phyloP scores from a whole-genome alignment of 2,329 filamentous ascomycete genomes.

The Karstenula rhodostoma region DNA sequence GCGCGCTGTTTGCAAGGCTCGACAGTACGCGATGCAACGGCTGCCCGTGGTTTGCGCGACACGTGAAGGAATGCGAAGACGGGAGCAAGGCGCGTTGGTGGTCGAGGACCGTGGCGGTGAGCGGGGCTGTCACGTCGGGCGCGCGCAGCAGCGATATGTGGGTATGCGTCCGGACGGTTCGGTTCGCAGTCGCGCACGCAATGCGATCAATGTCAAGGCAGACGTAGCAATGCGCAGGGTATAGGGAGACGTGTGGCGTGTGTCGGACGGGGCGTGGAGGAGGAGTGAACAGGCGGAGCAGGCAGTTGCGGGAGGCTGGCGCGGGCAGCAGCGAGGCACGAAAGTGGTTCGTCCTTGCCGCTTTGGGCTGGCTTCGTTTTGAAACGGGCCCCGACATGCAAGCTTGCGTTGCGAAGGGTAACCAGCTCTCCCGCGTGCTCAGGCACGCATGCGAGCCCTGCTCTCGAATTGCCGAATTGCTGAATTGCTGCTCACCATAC shows the following conservation, averaged over 20 bases:
- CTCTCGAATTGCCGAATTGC: too few relatives aligned
- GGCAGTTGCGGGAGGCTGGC: constrained; percentile 8
- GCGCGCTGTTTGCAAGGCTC: constrained; percentile 21
- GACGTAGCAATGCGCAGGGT: constrained; percentile 7
- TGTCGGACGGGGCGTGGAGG: constrained; percentile 10
- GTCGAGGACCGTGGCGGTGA: constrained; percentile 22
- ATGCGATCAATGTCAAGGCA: constrained; percentile 23
- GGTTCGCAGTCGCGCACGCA: constrained; percentile 19
- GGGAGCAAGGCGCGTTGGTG: constrained; percentile 13
- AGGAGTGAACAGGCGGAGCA: constrained; percentile 7
- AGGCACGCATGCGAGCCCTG: constrained; percentile 10
- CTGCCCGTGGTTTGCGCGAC: constrained; percentile 21
- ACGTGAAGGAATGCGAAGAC: constrained; percentile 19
- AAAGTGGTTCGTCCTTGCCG: constrained; percentile 4
- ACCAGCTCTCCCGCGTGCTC: constrained; percentile 9
- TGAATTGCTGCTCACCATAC: background rate
- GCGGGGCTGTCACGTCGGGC: constrained; percentile 27
- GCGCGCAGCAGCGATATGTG: constrained; percentile 19
- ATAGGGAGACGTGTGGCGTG: constrained; percentile 29
- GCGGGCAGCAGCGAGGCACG: background rate
- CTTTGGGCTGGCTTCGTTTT: background rate
- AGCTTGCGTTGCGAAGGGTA: background rate
- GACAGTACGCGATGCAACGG: constrained; percentile 11
- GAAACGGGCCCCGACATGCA: background rate
- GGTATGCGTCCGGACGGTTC: constrained; percentile 5